Conservation (phyloP, 2,329 filamentous ascomycete genomes). For the Apiospora malaysiana region DNA sequence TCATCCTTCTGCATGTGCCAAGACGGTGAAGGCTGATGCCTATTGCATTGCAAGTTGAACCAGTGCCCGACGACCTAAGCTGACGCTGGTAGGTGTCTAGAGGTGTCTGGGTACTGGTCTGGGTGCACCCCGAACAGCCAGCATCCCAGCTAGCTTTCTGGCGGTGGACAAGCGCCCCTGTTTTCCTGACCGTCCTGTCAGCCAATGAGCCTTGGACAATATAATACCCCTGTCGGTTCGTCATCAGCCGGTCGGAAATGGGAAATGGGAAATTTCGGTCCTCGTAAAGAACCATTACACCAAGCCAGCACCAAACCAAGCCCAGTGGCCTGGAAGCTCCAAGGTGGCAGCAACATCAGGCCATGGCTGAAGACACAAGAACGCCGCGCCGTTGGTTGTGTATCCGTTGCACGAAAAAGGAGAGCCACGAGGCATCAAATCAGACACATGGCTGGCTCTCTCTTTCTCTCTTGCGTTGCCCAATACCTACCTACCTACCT, state of each 20-base stretch:
- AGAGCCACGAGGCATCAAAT: not conserved
- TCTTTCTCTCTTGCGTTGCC: not conserved
- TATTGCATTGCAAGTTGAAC: not conserved
- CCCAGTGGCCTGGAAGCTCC: slow-evolving; percentile 2
- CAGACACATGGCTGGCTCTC: not conserved
- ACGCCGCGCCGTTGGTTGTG: not conserved
- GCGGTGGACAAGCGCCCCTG: slow-evolving; percentile 8
- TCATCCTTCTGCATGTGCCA: not conserved
- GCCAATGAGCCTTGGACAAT: not conserved
- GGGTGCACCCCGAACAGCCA: not conserved
- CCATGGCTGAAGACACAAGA: not conserved
- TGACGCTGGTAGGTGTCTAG: not conserved
- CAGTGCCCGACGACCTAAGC: not conserved
- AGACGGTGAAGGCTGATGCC: not conserved
- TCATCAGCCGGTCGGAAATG: slow-evolving; percentile 5
- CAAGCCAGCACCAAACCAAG: not conserved
- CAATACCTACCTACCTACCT: not conserved
- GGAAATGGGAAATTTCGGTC: not conserved
- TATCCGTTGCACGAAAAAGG: not conserved
- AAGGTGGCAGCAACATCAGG: not conserved
- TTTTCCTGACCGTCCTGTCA: not conserved
- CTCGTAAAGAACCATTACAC: not conserved
- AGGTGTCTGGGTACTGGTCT: too few relatives aligned
- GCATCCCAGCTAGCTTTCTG: not conserved
- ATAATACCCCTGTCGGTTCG: not conserved